A percentile compares a stretch with the other conserved stretches of the same genome.
phyloP scores from a whole-genome alignment of 768 basidiomycete genomes.

The Tulasnella sp. region DNA sequence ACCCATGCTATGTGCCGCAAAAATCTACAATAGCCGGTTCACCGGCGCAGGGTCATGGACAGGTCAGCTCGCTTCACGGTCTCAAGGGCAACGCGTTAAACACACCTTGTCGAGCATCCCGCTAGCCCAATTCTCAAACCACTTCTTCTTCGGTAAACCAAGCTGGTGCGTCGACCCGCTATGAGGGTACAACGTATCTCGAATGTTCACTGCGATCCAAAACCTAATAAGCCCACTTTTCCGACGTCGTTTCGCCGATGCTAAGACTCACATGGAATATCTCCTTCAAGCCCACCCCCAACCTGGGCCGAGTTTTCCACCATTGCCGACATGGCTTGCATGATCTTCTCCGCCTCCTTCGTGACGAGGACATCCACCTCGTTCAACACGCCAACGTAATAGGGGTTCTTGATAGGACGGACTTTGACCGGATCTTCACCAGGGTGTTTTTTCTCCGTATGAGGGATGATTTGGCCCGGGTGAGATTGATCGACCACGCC shows the following conservation, averaged over 20 bases:
- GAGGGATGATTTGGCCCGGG: not conserved
- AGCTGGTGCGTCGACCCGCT: not conserved
- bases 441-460: not conserved
- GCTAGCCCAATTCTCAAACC: not conserved
- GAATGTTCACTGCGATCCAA: not conserved
- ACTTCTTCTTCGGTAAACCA: not conserved
- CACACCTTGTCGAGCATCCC: slow-evolving; percentile 15
- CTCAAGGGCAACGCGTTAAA: not conserved
- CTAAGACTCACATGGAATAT: not conserved
- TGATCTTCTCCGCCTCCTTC: slow-evolving; percentile 18
- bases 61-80: not conserved
- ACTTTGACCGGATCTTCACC: not conserved
- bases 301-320: slow-evolving; percentile 15
- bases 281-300: not conserved
- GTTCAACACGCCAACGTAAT: not conserved
- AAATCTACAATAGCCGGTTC: not conserved
- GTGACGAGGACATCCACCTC: not conserved
- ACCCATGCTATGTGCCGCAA: slow-evolving; percentile 16
- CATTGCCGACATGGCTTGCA: slow-evolving; percentile 14
- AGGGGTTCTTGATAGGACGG: not conserved
- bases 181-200: slow-evolving; percentile 8
- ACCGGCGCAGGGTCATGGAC: not conserved
- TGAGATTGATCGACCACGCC: not conserved
- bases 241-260: not conserved
- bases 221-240: not conserved